phyloP scores from a whole-genome alignment of 2,329 filamentous ascomycete genomes.

The Alternaria sp. region DNA sequence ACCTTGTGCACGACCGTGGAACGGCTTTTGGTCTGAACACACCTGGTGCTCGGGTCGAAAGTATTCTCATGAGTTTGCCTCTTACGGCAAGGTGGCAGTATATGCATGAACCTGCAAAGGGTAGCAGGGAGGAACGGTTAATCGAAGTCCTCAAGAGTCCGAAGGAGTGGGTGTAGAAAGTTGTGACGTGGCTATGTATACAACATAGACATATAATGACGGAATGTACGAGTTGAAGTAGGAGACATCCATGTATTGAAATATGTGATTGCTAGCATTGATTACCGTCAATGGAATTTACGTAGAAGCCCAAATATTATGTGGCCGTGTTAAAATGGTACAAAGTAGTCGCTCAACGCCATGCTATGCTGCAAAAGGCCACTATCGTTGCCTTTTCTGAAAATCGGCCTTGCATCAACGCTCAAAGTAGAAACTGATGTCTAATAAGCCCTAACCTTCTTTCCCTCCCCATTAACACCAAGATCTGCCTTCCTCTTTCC shows the following conservation, averaged over 20 bases:
- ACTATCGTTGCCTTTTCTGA: not conserved
- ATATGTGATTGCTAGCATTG: not conserved
- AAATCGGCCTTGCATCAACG: not conserved
- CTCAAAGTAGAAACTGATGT: not conserved
- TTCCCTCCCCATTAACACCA: conserved; percentile 32
- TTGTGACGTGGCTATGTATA: not conserved
- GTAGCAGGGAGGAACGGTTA: conserved; percentile 78
- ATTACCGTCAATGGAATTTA: not conserved
- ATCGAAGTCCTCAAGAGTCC: conserved; percentile 73
- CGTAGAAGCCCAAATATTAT: not conserved
- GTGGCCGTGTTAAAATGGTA: not conserved
- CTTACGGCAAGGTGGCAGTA: conserved; percentile 94
- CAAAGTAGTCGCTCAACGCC: conserved; percentile 4
- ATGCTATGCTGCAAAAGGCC: conserved; percentile 18
- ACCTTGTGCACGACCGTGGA: conserved; percentile 93
- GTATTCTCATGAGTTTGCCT: conserved; percentile 96
- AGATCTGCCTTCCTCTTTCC: conserved; percentile 47
- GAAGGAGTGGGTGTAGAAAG: conserved; percentile 61
- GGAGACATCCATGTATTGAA: not conserved
- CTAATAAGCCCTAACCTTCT: conserved; percentile 39
- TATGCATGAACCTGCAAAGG: conserved; percentile 84
- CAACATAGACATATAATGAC: not conserved
- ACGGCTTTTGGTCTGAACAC: conserved; percentile 95
- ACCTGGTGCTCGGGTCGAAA: conserved; percentile 89
- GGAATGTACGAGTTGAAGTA: not conserved